Conservation (phyloP, 176 grass and related monocot species). For the Tillandsia leiboldiana region DNA sequence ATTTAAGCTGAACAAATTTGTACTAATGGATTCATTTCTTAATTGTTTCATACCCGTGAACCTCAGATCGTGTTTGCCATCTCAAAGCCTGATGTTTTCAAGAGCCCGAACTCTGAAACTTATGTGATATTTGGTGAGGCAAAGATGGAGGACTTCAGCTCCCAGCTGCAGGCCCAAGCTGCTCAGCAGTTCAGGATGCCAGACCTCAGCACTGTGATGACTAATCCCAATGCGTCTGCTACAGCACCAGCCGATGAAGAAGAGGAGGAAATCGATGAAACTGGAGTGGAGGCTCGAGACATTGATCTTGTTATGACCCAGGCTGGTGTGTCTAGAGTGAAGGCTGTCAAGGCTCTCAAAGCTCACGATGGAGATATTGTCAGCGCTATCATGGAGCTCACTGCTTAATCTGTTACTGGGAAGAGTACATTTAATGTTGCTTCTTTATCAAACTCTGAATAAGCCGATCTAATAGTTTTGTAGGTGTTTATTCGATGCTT, state of each 20-base stretch:
- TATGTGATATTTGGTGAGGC: slow-evolving; percentile 92
- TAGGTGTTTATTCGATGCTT: background rate
- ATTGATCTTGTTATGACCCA: slow-evolving; percentile 97
- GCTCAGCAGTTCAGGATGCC: slow-evolving; percentile 92
- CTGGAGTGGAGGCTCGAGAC: slow-evolving; percentile 65
- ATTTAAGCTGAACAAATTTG: no score
- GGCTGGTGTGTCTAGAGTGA: slow-evolving; percentile 57
- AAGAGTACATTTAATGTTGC: no score
- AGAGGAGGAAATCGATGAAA: slow-evolving; percentile 69
- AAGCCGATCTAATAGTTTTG: background rate
- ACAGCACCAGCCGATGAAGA: slow-evolving; percentile 42
- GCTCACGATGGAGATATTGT: slow-evolving; percentile 86
- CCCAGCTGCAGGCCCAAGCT: slow-evolving; percentile 78
- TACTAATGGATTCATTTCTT: background rate
- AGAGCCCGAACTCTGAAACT: slow-evolving; percentile 82
- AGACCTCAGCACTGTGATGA: slow-evolving; percentile 74
- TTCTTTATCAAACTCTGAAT: no score
- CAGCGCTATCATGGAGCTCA: slow-evolving; percentile 88
- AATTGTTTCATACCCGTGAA: background rate
- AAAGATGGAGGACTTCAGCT: slow-evolving; percentile 85
- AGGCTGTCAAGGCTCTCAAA: slow-evolving; percentile 81
- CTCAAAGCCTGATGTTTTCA: slow-evolving; percentile 86
- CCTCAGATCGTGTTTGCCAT: slow-evolving; percentile 77
- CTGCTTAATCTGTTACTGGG: slow-evolving; percentile 24
- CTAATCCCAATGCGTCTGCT: slow-evolving; percentile 39